phyloP scores from a whole-genome alignment of 768 basidiomycete species.

The Asterophora lycoperdoides region DNA sequence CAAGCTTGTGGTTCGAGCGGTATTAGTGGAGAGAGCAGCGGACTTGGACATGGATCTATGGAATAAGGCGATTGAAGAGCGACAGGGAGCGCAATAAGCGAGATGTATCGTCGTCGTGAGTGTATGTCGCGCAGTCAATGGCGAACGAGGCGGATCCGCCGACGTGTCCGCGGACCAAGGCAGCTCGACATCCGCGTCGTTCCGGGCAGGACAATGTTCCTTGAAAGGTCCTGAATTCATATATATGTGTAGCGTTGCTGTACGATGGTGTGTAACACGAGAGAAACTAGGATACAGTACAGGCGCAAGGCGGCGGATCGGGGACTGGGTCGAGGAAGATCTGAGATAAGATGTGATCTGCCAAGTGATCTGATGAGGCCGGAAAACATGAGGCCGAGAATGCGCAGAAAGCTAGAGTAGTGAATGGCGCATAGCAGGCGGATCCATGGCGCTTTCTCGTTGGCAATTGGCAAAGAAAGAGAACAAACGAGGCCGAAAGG shows the following conservation, averaged over 20 bases:
- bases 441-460: not conserved
- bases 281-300: no score
- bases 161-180: slow-evolving; percentile 2
- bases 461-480: not conserved
- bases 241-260: no score
- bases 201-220: not conserved
- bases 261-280: no score
- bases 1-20: slow-evolving; percentile 47
- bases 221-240: not conserved
- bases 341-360: slow-evolving; percentile 28
- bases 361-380: slow-evolving; percentile 19
- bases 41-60: slow-evolving; percentile 48
- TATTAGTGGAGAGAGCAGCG: slow-evolving; percentile 42
- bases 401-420: not conserved
- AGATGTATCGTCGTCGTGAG: not conserved
- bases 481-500: slow-evolving; percentile 6
- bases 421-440: not conserved
- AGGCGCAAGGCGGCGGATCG: slow-evolving; percentile 15
- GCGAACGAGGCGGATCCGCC: not conserved
- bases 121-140: not conserved
- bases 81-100: slow-evolving; percentile 2
- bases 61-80: slow-evolving; percentile 31
- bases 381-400: slow-evolving; percentile 8
- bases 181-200: not conserved
- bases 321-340: slow-evolving; percentile 17